A percentile compares a stretch with the other conserved stretches of the same genome.
These are phyloP conservation scores for Auriculariales sp. DNA, from an alignment of 768 basidiomycete species.

Conservation along the genomic window DNA sequence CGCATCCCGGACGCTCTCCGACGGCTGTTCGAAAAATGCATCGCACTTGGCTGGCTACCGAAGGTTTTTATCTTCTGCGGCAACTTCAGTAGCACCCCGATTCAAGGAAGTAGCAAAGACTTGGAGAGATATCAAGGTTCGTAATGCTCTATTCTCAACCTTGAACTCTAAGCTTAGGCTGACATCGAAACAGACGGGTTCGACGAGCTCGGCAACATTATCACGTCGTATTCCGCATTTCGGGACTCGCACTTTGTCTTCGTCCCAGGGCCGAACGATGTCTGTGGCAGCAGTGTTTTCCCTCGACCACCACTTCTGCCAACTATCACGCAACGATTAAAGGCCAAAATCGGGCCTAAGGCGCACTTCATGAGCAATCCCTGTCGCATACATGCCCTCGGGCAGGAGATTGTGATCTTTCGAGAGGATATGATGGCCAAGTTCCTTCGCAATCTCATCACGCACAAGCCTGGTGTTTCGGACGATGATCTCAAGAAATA, in stretches of 20 bases:
- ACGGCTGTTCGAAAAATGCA: conserved; percentile 80
- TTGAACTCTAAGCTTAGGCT: not conserved
- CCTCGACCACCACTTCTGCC: conserved; percentile 74
- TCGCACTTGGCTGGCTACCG: conserved; percentile 77
- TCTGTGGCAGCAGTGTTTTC: conserved; percentile 56
- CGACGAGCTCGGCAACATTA: conserved; percentile 71
- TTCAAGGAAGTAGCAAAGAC: conserved; percentile 67
- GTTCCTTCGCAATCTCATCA: conserved; percentile 85
- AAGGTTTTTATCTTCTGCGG: conserved; percentile 87
- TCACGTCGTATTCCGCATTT: conserved; percentile 67
- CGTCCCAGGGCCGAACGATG: conserved; percentile 87
- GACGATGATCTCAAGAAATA: conserved; percentile 79
- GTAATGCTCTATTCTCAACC: conserved; percentile 1
- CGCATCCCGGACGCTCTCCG: conserved; percentile 65
- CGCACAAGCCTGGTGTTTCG: conserved; percentile 66
- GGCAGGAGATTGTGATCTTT: conserved; percentile 90
- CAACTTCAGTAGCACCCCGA: conserved; percentile 79
- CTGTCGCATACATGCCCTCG: conserved; percentile 86
- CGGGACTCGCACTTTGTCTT: conserved; percentile 81
- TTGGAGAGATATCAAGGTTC: conserved; percentile 77
- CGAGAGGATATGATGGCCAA: conserved; percentile 86
- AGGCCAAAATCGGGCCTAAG: conserved; percentile 59
- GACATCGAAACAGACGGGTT: conserved; percentile 56
- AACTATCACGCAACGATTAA: conserved; percentile 54
- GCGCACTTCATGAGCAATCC: conserved; percentile 81